Base-by-base conservation (phyloP, 2,329 filamentous ascomycete species). In the Chrysosporium queenslandicum region DNA sequence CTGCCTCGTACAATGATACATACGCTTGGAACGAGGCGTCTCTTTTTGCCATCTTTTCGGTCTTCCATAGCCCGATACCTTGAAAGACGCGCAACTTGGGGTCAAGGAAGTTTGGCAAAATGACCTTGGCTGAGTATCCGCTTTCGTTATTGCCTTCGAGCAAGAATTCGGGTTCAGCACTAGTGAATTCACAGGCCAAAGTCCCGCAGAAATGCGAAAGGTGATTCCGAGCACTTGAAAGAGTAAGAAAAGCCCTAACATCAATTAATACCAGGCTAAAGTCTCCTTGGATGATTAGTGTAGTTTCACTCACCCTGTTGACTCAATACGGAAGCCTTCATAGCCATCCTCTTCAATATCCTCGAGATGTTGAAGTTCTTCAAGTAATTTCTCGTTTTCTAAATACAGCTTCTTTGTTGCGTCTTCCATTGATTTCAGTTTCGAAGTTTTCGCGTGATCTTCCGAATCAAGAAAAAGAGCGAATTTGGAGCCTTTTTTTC, bases 1-100 rank as follows among this genome's bases (percentile, higher is more conserved):
- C 84, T 23, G 78, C 83, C 6, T 78, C 60, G 62, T 91, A 82
- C 0, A 97, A 73, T 4, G 74, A 74, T 20, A 79, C 68, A 62
- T 90, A 95, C 0, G 89, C 86, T 61, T 87, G 79, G 56, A 94
- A 92, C 0, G 87, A 85, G 0, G 85, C 87, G 66, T 96, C 91
- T 62, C 85, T 87, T 58, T 75, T 81, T 0, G 89, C 88, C 58
- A 80, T 81, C 53, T 75, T 78, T 61, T 92, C 83, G 0, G 82
- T 86, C 9, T 59, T 66, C 89, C 89, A 96, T n/a, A 65, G 56
- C 32, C 64, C 56, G 25, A 66, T 64, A 48, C 83, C 79, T 20
- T 68, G 60, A 0, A 77, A 73, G 36, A 67, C 70, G 14, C 85
- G 79, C 8, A 88, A 66, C 11, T 75, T 65, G 3, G 75, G 70